Conservation (phyloP, 1,284 basidiomycete species). For the Rhizoctonia solani region DNA sequence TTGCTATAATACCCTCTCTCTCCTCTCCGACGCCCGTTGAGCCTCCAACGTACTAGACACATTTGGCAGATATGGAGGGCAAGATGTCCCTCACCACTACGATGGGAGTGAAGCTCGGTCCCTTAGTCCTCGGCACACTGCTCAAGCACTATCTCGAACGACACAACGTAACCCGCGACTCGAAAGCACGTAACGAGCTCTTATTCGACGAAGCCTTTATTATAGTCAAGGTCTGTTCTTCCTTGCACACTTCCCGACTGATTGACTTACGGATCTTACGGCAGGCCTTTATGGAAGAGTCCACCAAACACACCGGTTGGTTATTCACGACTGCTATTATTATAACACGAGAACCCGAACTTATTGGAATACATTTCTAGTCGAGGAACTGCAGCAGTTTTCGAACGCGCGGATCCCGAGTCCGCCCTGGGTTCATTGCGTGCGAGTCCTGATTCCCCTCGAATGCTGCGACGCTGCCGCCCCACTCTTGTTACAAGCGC, state of each 20-base stretch:
- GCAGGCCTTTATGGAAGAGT: slow-evolving; percentile 57
- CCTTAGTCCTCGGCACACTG: slow-evolving; percentile 75
- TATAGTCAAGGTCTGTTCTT: slow-evolving; percentile 72
- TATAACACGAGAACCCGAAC: slow-evolving; percentile 6
- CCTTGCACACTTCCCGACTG: not conserved
- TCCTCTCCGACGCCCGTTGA: not conserved
- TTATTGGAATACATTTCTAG: slow-evolving; percentile 59
- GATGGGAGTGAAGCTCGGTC: slow-evolving; percentile 65
- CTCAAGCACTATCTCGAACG: slow-evolving; percentile 81
- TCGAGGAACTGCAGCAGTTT: slow-evolving; percentile 85
- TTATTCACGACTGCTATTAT: not conserved
- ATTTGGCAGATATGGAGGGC: not conserved
- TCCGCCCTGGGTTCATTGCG: slow-evolving; percentile 85
- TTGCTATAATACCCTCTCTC: too few relatives aligned
- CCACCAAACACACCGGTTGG: slow-evolving; percentile 47
- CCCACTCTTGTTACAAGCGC: slow-evolving; percentile 69
- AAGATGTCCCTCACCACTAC: slow-evolving; percentile 35
- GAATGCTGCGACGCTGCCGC: slow-evolving; percentile 81
- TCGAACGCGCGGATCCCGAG: slow-evolving; percentile 84
- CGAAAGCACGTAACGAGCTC: slow-evolving; percentile 72
- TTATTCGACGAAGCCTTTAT: slow-evolving; percentile 83
- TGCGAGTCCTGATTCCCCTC: slow-evolving; percentile 75
- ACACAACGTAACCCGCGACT: slow-evolving; percentile 50
- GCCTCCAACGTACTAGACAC: not conserved
- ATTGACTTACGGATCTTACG: slow-evolving; percentile 15